A percentile compares a stretch with the other conserved stretches of the same genome.
Conservation (phyloP, 768 basidiomycete genomes). For the Tylopilus subfusipes region DNA sequence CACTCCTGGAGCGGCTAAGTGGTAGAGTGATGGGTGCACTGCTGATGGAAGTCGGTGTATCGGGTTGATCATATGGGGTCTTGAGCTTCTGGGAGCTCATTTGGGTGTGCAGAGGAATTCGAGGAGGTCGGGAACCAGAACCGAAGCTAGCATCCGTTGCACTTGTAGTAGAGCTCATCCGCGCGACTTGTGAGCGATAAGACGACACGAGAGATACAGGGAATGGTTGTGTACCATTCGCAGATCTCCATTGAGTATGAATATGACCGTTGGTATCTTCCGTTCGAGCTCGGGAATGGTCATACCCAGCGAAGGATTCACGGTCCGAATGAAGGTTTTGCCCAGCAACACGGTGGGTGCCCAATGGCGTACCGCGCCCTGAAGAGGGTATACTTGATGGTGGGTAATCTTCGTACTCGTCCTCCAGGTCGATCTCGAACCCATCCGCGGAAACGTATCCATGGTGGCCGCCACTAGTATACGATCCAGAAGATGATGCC, state of each 20-base stretch:
- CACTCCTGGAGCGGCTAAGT: conserved; percentile 62
- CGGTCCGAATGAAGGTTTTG: conserved; percentile 58
- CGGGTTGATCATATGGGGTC: conserved; percentile 48
- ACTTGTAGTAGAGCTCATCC: conserved; percentile 45
- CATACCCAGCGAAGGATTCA: conserved; percentile 43
- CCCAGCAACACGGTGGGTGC: conserved; percentile 54
- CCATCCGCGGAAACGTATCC: conserved; percentile 59
- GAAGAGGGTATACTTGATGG: conserved; percentile 45
- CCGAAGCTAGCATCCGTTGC: conserved; percentile 39
- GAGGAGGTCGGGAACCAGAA: conserved; percentile 39
- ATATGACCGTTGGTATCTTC: conserved; percentile 63
- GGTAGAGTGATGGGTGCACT: conserved; percentile 27
- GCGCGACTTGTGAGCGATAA: conserved; percentile 43
- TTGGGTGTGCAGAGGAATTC: conserved; percentile 55
- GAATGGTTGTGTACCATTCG: conserved; percentile 42
- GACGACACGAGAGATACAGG: conserved; percentile 21
- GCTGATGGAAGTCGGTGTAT: conserved; percentile 34
- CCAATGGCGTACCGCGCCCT: conserved; percentile 73
- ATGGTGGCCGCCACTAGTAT: conserved; percentile 19
- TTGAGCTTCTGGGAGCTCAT: conserved; percentile 64
- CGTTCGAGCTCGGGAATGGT: conserved; percentile 63
- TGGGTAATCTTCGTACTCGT: conserved; percentile 76
- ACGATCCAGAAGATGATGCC: conserved; percentile 30
- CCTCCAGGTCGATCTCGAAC: conserved; percentile 70
- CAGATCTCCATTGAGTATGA: conserved; percentile 61